Evolutionary conservation across 257 asterid genomes (phyloP).

Genomic region (Lantana camara): DNA sequence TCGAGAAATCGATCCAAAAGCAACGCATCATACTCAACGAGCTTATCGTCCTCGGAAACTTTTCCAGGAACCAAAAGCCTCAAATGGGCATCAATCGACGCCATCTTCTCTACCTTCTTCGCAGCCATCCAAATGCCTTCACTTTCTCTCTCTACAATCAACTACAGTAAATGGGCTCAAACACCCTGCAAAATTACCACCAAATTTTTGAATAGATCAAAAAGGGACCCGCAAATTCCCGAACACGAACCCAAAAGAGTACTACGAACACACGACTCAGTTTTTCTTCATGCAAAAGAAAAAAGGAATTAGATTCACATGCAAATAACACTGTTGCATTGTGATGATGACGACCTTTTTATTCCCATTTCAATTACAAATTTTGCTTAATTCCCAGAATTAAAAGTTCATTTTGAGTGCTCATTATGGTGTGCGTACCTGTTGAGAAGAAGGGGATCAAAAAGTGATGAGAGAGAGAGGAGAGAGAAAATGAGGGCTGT

Average conservation of each 20-base stretch:
- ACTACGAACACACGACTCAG: not conserved
- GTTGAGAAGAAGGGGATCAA: constrained; percentile 36
- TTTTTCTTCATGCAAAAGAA: constrained; percentile 16
- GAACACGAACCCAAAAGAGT: constrained; percentile 16
- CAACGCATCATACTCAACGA: constrained; percentile 65
- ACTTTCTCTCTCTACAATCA: constrained; percentile 14
- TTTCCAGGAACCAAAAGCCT: constrained; percentile 61
- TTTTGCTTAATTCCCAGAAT: not conserved
- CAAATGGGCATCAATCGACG: constrained; percentile 63
- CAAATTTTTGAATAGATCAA: constrained; percentile 21
- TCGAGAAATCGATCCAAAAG: constrained; percentile 71
- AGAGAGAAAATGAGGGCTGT: constrained; percentile 14
- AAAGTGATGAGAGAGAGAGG: not conserved
- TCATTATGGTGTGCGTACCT: constrained; percentile 34
- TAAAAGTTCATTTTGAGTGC: constrained; percentile 16
- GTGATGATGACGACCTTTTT: constrained; percentile 14
- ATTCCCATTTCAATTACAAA: not conserved
- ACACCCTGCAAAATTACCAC: constrained; percentile 17
- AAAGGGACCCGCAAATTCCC: not conserved
- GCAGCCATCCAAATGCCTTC: constrained; percentile 19
- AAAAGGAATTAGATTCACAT: constrained; percentile 13
- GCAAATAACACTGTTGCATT: constrained; percentile 2
- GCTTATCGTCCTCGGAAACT: constrained; percentile 65
- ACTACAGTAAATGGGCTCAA: constrained; percentile 3
- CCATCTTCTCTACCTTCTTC: constrained; percentile 37